Conservation (phyloP, 768 basidiomycete genomes). For the Paxillus involutus region DNA sequence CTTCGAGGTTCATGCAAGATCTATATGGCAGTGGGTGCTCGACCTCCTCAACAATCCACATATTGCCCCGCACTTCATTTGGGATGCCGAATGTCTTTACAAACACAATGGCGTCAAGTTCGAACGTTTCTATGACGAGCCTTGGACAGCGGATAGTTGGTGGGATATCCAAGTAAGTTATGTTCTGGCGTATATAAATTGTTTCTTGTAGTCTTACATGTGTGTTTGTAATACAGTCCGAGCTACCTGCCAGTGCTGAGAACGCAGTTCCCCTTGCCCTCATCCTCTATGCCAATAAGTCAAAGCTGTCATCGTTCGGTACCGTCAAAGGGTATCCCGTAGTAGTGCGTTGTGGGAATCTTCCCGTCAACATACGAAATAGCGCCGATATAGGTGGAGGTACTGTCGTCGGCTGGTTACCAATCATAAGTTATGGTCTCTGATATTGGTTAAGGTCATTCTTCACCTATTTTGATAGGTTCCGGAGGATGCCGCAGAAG, state of each 20-base stretch:
- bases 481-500: constrained; percentile 30
- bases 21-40: constrained; percentile 8
- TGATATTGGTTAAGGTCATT: not conserved
- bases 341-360: constrained; percentile 12
- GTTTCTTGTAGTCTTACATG: too few relatives aligned
- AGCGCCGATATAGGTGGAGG: constrained; percentile 15
- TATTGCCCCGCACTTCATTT: constrained; percentile 17
- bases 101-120: constrained; percentile 26
- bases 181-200: not conserved
- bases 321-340: constrained; percentile 22
- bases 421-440: constrained; percentile 5
- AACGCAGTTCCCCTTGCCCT: constrained; percentile 2
- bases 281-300: constrained; percentile 20
- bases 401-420: constrained; percentile 15
- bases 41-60: not conserved
- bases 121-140: constrained; percentile 32
- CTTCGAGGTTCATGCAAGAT: not conserved
- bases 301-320: constrained; percentile 14
- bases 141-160: constrained; percentile 35
- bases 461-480: constrained; percentile 18
- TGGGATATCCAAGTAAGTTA: constrained; percentile 38
- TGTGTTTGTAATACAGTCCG: not conserved
- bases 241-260: not conserved
- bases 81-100: constrained; percentile 31
- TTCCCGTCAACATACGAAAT: constrained; percentile 16